Percentiles rank a stretch among this genome's conserved stretches.
These are phyloP conservation scores for Trichoderma asperelloides DNA, from an alignment of 495 filamentous ascomycete species.

Conservation along the genomic window DNA sequence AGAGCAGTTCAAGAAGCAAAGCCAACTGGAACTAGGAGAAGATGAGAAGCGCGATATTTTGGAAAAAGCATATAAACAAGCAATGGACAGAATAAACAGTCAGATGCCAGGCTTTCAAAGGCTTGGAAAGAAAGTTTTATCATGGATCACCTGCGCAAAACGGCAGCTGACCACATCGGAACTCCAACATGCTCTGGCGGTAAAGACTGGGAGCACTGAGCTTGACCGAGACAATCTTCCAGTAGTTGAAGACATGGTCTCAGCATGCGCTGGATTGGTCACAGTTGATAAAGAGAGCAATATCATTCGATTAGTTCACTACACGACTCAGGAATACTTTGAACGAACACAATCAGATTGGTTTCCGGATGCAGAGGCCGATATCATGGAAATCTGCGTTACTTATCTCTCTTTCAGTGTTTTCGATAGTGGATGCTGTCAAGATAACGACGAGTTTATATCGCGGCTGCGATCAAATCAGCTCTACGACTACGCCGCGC, in stretches of 20 bases:
- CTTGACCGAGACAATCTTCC: constrained; percentile 34
- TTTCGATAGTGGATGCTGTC: not conserved
- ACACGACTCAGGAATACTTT: constrained; percentile 47
- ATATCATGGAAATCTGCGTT: constrained; percentile 31
- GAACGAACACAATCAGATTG: constrained; percentile 24
- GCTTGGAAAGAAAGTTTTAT: constrained; percentile 29
- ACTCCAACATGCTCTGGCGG: constrained; percentile 40
- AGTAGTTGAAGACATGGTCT: constrained; percentile 29
- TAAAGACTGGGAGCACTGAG: constrained; percentile 18
- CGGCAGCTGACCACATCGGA: constrained; percentile 33
- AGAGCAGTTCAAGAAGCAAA: constrained; percentile 19
- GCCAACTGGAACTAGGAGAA: not conserved
- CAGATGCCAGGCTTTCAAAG: constrained; percentile 22
- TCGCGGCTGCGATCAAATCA: constrained; percentile 19
- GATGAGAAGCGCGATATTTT: constrained; percentile 13
- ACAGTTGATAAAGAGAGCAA: constrained; percentile 37
- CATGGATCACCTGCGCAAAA: constrained; percentile 37
- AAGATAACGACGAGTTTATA: constrained; percentile 17
- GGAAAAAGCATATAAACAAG: constrained; percentile 32
- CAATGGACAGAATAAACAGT: constrained; percentile 35
- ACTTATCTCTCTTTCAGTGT: constrained; percentile 31
- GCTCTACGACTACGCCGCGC: constrained; percentile 34
- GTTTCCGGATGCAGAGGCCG: constrained; percentile 26
- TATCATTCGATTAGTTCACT: constrained; percentile 46
- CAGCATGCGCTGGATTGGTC: constrained; percentile 46